Evolutionary conservation across 495 filamentous ascomycete species (phyloP).

Genomic region (Halenospora varia): DNA sequence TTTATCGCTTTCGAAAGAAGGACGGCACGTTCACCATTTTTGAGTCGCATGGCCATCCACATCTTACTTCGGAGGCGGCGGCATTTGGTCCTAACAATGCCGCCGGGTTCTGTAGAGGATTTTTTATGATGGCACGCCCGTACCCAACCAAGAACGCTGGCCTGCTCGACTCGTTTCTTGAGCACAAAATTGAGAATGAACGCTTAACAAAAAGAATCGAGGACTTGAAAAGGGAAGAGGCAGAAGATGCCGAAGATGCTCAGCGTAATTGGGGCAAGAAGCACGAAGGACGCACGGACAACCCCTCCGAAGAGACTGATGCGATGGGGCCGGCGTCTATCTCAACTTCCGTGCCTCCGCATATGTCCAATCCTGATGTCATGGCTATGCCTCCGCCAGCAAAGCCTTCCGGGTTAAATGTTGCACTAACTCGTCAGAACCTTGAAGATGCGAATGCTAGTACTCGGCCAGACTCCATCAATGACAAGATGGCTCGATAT

Average conservation of each 20-base stretch:
- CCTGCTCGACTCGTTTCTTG: slow-evolving; percentile 87
- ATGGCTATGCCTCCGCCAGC: slow-evolving; percentile 66
- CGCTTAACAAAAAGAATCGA: slow-evolving; percentile 77
- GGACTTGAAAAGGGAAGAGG: slow-evolving; percentile 81
- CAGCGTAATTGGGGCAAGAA: slow-evolving; percentile 47
- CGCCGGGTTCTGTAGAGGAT: slow-evolving; percentile 72
- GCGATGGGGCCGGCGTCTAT: slow-evolving; percentile 20
- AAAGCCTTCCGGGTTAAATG: slow-evolving; percentile 55
- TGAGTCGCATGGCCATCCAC: slow-evolving; percentile 87
- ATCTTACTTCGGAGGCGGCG: slow-evolving; percentile 68
- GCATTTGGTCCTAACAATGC: slow-evolving; percentile 59
- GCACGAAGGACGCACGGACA: slow-evolving; percentile 50
- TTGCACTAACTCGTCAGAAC: slow-evolving; percentile 69
- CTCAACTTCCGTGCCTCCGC: slow-evolving; percentile 10
- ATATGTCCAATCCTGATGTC: slow-evolving; percentile 28
- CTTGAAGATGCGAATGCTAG: slow-evolving; percentile 71
- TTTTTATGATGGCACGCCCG: slow-evolving; percentile 91
- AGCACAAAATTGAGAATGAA: slow-evolving; percentile 98
- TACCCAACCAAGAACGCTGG: slow-evolving; percentile 85
- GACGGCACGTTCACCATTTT: slow-evolving; percentile 75
- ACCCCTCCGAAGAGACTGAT: slow-evolving; percentile 44
- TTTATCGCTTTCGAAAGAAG: slow-evolving; percentile 80
- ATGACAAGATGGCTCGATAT: slow-evolving; percentile 71
- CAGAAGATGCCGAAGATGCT: slow-evolving; percentile 62
- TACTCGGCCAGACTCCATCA: slow-evolving; percentile 66